These are phyloP conservation scores for Fusarium sp. DNA, from an alignment of 2,329 filamentous ascomycete species.

Conservation along the genomic window DNA sequence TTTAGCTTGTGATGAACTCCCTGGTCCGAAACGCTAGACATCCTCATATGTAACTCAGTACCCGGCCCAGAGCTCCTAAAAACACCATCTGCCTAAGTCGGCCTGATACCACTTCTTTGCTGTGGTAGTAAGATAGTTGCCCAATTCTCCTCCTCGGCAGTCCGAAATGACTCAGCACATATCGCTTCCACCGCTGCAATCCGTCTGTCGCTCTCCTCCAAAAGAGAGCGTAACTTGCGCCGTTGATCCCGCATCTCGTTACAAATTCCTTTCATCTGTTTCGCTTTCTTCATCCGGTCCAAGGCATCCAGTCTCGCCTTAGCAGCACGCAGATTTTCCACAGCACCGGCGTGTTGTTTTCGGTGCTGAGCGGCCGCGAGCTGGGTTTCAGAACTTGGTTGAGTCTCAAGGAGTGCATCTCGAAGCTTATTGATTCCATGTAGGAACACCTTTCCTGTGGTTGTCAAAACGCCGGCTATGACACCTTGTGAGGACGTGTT, in stretches of 20 bases:
- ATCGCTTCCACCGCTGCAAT: neutral
- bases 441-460: neutral
- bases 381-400: neutral
- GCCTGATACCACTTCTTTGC: neutral
- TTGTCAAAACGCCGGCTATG: neutral
- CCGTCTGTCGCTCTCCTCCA: neutral
- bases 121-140: neutral
- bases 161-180: neutral
- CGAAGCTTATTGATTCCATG: neutral
- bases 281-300: neutral
- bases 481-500: neutral
- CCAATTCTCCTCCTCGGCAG: neutral
- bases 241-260: neutral
- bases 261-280: neutral
- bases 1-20: no score
- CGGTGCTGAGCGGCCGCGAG: accelerated
- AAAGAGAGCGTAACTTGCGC: neutral
- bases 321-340: neutral
- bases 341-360: neutral
- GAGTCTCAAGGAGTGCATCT: neutral
- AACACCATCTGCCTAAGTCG: neutral
- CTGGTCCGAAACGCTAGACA: no score
- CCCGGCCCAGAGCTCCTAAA: no score
- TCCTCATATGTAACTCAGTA: no score
- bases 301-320: neutral